These are phyloP conservation scores for Oryza glaberrima DNA, from an alignment of 176 grass and related monocot genomes.

Conservation along the genomic window DNA sequence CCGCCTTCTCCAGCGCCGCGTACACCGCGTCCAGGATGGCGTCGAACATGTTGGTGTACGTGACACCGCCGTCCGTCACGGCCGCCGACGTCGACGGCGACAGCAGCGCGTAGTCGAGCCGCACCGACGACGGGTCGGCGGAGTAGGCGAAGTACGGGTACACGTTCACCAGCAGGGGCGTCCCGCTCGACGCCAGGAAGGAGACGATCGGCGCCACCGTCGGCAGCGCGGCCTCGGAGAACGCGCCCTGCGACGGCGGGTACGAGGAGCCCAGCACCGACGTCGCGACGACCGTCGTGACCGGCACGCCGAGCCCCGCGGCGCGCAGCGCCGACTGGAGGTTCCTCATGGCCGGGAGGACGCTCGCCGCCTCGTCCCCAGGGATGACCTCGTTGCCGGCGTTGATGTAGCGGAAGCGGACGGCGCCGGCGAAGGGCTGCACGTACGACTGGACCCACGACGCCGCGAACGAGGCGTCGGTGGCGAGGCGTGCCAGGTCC, in stretches of 20 bases:
- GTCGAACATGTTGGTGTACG: conserved; percentile 91
- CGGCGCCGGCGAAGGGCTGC: conserved; percentile 63
- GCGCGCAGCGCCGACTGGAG: conserved; percentile 58
- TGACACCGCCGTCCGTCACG: conserved; percentile 46
- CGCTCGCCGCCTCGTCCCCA: conserved; percentile 45
- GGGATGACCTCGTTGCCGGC: conserved; percentile 89
- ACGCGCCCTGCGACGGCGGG: conserved; percentile 67
- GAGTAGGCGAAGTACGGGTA: conserved; percentile 89
- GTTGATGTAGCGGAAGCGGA: conserved; percentile 74
- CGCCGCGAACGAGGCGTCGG: conserved; percentile 57
- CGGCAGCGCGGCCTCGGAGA: conserved; percentile 54
- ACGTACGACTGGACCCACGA: conserved; percentile 80
- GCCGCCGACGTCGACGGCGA: conserved; percentile 24
- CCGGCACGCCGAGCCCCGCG: conserved; percentile 52
- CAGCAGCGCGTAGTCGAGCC: conserved; percentile 79
- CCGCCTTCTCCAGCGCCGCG: conserved; percentile 71
- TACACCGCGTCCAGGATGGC: conserved; percentile 78
- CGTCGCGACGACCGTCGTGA: conserved; percentile 72
- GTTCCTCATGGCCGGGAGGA: conserved; percentile 78
- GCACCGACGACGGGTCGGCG: conserved; percentile 44
- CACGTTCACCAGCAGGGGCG: conserved; percentile 69
- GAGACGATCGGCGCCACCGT: conserved; percentile 46
- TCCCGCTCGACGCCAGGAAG: conserved; percentile 53
- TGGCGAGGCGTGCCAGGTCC: conserved; percentile 62
- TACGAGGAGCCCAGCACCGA: conserved; percentile 58